Base-by-base conservation (phyloP, 140 eudicot species). In the Anethum foeniculum region DNA sequence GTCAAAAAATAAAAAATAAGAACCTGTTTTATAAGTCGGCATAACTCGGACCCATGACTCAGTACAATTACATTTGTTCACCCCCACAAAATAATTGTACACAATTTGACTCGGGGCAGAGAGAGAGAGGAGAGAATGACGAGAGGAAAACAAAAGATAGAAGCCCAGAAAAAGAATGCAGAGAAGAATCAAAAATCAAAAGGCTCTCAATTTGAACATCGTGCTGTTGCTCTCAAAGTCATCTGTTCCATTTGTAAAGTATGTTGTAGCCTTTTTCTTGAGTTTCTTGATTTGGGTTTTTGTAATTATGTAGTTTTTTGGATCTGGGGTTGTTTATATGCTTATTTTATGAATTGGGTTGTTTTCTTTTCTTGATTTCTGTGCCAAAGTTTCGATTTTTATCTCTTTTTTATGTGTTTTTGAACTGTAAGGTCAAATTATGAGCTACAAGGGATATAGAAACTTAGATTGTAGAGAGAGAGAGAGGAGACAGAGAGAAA, bases 111-210 rank as follows among this genome's bases (percentile, higher is more conserved):
- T 67, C 39, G 0, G 60, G 19, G 23, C 19, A 15, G 16, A 28
- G 38, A 27, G 71, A 64, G 71, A 25, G 71, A 62, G 71, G 74
- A 67, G 74, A 65, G 73, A 25, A 36, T 94, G 98, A 90, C 94
- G 23, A 84, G 98, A 84, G 98, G 98, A 54, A 94, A 94, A 79
- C 98, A 94, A 72, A 94, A 94, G 96, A 92, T 94, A 83, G 98
- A 94, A 38, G 96, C 97, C 4, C 98, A 94, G 80, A 90, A 44
- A 36, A 86, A 83, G 79, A 94, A 94, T 81, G 98, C 97, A n/a
- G 98, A 94, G 89, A 94, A 86, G 88, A 92, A 94, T 80, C 94
- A 89, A 82, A 94, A 90, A 82, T 23, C 81, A 18, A 94, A 92
- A 83, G 98, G 98, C 14, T 94, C 97, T 64, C 98, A 94, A 87